Percentiles rank a stretch among this genome's conserved stretches.
These are phyloP conservation scores for Roridomyces roridus DNA, from an alignment of 768 basidiomycete genomes.

Conservation along the genomic window DNA sequence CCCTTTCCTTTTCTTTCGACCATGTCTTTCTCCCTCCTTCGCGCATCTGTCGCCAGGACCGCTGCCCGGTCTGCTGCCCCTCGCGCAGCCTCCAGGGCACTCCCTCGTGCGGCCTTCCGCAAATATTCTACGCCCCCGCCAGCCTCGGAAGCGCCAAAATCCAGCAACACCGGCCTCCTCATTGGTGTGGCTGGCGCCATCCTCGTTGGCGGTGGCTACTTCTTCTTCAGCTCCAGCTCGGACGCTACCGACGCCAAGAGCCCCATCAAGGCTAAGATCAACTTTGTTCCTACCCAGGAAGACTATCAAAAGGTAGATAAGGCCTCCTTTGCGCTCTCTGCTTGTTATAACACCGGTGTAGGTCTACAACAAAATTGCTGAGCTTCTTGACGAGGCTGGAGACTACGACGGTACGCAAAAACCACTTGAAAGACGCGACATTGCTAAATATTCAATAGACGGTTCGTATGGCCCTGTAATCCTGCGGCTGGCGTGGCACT, in stretches of 20 bases:
- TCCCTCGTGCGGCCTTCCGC: slow-evolving; percentile 48
- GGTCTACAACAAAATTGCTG: slow-evolving; percentile 93
- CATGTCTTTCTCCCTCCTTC: slow-evolving; percentile 66
- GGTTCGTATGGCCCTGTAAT: slow-evolving; percentile 89
- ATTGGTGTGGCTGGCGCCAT: slow-evolving; percentile 66
- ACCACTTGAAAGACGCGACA: slow-evolving; percentile 9
- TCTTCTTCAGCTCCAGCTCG: slow-evolving; percentile 55
- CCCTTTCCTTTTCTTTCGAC: slow-evolving; percentile 7
- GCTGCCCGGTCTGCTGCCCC: slow-evolving; percentile 39
- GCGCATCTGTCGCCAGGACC: slow-evolving; percentile 55
- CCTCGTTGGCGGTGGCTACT: slow-evolving; percentile 68
- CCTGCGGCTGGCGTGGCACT: slow-evolving; percentile 92
- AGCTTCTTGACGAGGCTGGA: slow-evolving; percentile 74
- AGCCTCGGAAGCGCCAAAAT: slow-evolving; percentile 52
- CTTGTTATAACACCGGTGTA: slow-evolving; percentile 33
- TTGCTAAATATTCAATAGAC: slow-evolving; percentile 49
- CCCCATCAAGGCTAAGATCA: slow-evolving; percentile 65
- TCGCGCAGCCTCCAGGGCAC: slow-evolving; percentile 38
- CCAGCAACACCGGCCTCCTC: slow-evolving; percentile 60
- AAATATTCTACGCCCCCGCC: slow-evolving; percentile 63
- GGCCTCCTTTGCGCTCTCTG: background rate
- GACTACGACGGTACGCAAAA: slow-evolving; percentile 81
- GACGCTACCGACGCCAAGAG: slow-evolving; percentile 66
- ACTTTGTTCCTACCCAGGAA: slow-evolving; percentile 77
- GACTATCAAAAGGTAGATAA: slow-evolving; percentile 85